These are phyloP conservation scores for Cladosporium sp. DNA, from an alignment of 2,329 filamentous ascomycete species.

Conservation along the genomic window DNA sequence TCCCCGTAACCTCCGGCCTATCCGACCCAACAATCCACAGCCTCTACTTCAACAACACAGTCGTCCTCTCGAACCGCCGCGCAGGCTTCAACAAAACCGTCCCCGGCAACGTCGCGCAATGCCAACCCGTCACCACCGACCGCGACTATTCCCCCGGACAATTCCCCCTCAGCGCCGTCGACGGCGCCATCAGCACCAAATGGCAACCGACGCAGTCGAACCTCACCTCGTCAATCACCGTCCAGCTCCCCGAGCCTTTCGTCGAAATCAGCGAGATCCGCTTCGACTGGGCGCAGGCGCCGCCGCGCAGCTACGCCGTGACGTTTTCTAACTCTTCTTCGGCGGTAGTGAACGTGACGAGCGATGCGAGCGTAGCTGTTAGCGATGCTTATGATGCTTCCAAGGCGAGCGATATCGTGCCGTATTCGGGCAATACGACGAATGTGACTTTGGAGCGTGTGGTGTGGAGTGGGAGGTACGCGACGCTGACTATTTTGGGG, in stretches of 20 bases:
- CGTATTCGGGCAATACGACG: constrained; percentile 49
- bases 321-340: constrained; percentile 55
- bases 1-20: constrained; percentile 58
- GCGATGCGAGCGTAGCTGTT: constrained; percentile 41
- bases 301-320: constrained; percentile 57
- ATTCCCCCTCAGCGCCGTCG: constrained; percentile 67
- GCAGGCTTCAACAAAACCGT: constrained; percentile 58
- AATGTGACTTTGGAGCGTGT: constrained; percentile 43
- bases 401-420: constrained; percentile 40
- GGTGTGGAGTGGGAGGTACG: constrained; percentile 49
- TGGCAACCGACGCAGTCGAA: constrained; percentile 64
- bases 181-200: constrained; percentile 66
- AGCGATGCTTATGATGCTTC: constrained; percentile 45
- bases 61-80: constrained; percentile 62
- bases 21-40: constrained; percentile 49
- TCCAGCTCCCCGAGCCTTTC: constrained; percentile 50
- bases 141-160: constrained; percentile 62
- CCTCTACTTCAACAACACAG: constrained; percentile 46
- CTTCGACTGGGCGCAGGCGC: constrained; percentile 63
- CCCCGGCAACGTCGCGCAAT: constrained; percentile 66
- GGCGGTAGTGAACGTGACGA: constrained; percentile 28
- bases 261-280: constrained; percentile 52
- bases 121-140: constrained; percentile 52
- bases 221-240: constrained; percentile 56
- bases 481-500: constrained; percentile 52